These are phyloP conservation scores for Vaccinium macrocarpon DNA, from an alignment of 148 eudicot species.

Conservation along the genomic window DNA sequence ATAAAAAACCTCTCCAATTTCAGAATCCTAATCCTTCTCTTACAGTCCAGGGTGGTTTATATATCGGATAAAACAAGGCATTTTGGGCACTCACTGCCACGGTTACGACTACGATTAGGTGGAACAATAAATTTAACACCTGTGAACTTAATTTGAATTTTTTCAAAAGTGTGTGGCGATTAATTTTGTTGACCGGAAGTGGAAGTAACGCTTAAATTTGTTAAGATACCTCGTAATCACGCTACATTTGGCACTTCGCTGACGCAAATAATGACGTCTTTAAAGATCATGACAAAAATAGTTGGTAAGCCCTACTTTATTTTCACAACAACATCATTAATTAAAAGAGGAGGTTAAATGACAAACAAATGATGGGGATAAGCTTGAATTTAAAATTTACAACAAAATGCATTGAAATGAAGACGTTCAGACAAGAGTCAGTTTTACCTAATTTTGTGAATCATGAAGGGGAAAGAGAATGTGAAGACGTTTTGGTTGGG, in stretches of 20 bases:
- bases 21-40: not conserved
- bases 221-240: not conserved
- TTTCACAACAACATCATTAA: not conserved
- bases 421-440: not conserved
- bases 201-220: not conserved
- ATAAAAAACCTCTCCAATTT: not conserved
- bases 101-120: not conserved
- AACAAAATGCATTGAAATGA: not conserved
- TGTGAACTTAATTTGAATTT: not conserved
- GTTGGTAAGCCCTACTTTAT: not conserved
- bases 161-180: not conserved
- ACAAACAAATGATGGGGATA: not conserved
- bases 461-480: not conserved
- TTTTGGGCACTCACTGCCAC: not conserved
- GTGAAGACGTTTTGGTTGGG: not conserved
- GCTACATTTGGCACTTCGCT: not conserved
- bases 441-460: not conserved
- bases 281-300: not conserved
- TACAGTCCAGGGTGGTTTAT: not conserved
- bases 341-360: not conserved
- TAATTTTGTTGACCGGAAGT: not conserved
- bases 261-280: not conserved
- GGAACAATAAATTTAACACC: slow-evolving; percentile 10
- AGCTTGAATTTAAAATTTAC: not conserved
- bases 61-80: not conserved